A percentile compares a stretch with the other conserved stretches of the same genome.
These are phyloP conservation scores for Anastatica hierochuntica DNA, from an alignment of 345 rosid genomes.

Conservation along the genomic window DNA sequence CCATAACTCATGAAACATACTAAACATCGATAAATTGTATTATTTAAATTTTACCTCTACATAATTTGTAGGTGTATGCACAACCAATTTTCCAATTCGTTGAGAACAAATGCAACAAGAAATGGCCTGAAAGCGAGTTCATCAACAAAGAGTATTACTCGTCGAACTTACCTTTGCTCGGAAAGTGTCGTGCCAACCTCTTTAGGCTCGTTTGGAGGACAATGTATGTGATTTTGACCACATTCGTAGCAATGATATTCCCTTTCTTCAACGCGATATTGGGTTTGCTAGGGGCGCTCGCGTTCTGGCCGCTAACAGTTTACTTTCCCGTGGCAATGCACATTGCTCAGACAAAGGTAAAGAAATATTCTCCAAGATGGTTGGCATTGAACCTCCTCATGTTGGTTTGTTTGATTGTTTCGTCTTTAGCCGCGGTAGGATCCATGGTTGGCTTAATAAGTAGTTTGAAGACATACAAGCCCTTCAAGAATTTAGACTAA, in stretches of 20 bases:
- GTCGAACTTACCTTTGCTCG: conserved; percentile 30
- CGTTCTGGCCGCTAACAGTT: conserved; percentile 84
- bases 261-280: conserved; percentile 87
- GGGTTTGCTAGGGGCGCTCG: conserved; percentile 66
- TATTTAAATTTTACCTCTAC: too few species aligned
- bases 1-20: neutral
- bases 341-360: conserved; percentile 43
- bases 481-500: conserved; percentile 33
- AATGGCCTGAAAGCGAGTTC: conserved; percentile 60
- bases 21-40: too few species aligned
- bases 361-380: conserved; percentile 55
- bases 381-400: conserved; percentile 47
- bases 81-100: conserved; percentile 65
- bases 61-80: conserved; percentile 43
- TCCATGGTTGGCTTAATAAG: conserved; percentile 55
- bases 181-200: conserved; percentile 37
- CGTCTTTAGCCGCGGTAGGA: conserved; percentile 58
- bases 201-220: conserved; percentile 78
- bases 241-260: conserved; percentile 64
- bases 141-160: conserved; percentile 42
- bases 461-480: conserved; percentile 53
- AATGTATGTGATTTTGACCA: conserved; percentile 44
- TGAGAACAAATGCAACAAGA: conserved; percentile 34
- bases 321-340: conserved; percentile 83
- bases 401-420: conserved; percentile 48